These are phyloP conservation scores for Simplicillium sp. DNA, from an alignment of 2,329 filamentous ascomycete species.

Conservation along the genomic window DNA sequence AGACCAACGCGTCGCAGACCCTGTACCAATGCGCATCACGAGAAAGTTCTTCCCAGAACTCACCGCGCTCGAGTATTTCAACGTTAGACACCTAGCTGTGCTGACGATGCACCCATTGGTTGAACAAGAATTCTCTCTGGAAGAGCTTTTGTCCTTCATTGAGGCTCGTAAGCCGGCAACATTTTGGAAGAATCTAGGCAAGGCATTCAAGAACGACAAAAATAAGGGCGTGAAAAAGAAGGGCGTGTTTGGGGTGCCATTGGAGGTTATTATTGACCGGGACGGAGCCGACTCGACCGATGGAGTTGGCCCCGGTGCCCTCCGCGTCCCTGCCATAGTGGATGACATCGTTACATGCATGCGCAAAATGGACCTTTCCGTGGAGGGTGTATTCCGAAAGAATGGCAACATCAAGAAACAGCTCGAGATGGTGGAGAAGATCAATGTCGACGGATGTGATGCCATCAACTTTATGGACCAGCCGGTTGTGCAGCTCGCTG, in stretches of 20 bases:
- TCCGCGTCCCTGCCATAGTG: conserved; percentile 88
- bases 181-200: conserved; percentile 97
- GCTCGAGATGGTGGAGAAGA: conserved; percentile 73
- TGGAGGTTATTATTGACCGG: conserved; percentile 83
- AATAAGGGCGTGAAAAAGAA: conserved; percentile 77
- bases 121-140: conserved; percentile 83
- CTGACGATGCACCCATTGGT: conserved; percentile 90
- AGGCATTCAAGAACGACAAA: conserved; percentile 85
- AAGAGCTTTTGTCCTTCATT: conserved; percentile 85
- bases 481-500: conserved; percentile 87
- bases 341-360: conserved; percentile 91
- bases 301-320: conserved; percentile 81
- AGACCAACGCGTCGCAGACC: conserved; percentile 41
- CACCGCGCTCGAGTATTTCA: conserved; percentile 93
- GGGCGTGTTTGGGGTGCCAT: conserved; percentile 81
- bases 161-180: conserved; percentile 82
- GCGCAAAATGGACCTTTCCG: conserved; percentile 97
- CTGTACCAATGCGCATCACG: conserved; percentile 41
- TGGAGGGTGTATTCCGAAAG: conserved; percentile 97
- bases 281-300: conserved; percentile 97
- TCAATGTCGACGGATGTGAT: conserved; percentile 79
- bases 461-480: conserved; percentile 79
- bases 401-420: conserved; percentile 97
- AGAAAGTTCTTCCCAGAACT: conserved; percentile 95
- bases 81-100: conserved; percentile 89